Base-by-base conservation (phyloP, 768 basidiomycete genomes). In the Termitomyces sp. region DNA sequence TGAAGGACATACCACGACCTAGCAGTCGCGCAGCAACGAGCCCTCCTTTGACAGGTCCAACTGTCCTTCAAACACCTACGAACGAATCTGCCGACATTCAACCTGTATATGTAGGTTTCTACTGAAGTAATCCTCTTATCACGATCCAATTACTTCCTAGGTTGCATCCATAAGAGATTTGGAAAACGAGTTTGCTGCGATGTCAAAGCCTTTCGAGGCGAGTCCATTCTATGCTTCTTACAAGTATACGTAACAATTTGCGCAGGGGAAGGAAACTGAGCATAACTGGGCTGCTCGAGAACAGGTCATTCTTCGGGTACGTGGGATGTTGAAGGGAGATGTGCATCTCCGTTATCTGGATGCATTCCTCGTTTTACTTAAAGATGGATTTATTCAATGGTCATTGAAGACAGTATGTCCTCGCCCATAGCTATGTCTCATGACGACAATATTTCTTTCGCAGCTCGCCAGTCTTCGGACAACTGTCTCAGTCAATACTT, bases 211-310 rank as follows among this genome's bases (percentile, higher is more conserved):
- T 33, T 98, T 97, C 65, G 91, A 92, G 73, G 92, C 88, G 66
- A 51, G 75, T 65, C 29, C n/a, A 56, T 36, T 54, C 53, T 22
- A n/a, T 44, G 9, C 5, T 18, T 2, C 37, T 45, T 49, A 34
- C 26, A n/a, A 47, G 18, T 24, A 26, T n/a, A 22, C 20, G 55
- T 7, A 52, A 60, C 33, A 29, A 8, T 33, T 20, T 15, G 47
- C 55, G 3, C 60, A 94, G 88, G 97, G 96, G n/a, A 96, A 84
- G 73, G 96, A 99, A 74, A 90, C 90, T 1, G 96, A 99, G 68
- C 92, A 95, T 61, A 99, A 99, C 64, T 99, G 96, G 96, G 78
- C 82, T 44, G 75, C 78, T 29, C 82, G 96, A 58, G 96, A 99
- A 60, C 81, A 80, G 62, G 80, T 88, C 10, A 79, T 95, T 60